Base-by-base conservation (phyloP, 805 yeast species). In the Tetrapisispora pingtungensis region DNA sequence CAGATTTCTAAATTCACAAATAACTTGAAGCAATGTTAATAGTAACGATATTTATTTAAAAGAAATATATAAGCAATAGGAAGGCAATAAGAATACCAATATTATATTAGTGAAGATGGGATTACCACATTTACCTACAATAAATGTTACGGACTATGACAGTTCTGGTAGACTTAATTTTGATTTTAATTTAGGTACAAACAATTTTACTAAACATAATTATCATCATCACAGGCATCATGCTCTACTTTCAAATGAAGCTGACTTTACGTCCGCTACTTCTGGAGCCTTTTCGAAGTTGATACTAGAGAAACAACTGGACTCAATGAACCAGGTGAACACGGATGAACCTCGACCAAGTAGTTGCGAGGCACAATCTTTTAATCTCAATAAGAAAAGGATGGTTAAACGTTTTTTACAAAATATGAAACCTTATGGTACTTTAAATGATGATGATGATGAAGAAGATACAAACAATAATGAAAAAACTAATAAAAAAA, bases 221-320 rank as follows among this genome's bases (percentile, higher is more conserved):
- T 44, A 40, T n/a, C 42, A 33, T 12, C 35, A 40, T 22, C 42
- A 39, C 28, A 20, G 22, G n/a, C 36, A 31, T 22, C 36, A 13
- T 43, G 40, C 15, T 12, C 6, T 33, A 30, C 22, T 15, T 8
- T 24, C 30, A 8, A 17, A 18, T 13, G 37, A 33, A 12, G 26
- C 18, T 2, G 44, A 42, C 13, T 42, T 42, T 35, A 57, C 62
- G 1, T 51, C 61, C n/a, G 58, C 64, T 1, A 28, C 53, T 1
- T 49, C 59, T 14, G 65, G 64, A 4, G 54, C 52, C 45, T 60
- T 58, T 39, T 52, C 59, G 30, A 57, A 56, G 14, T 50, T 55
- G 32, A 51, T 60, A 50, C 58, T 59, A 36, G 46, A 49, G 8
- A 41, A 36, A 17, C 36, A 33, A 22, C 2, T 31, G 18, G 13